Conservation (phyloP, 169 alveolate genomes). For the Hepatocystis sp. region DNA sequence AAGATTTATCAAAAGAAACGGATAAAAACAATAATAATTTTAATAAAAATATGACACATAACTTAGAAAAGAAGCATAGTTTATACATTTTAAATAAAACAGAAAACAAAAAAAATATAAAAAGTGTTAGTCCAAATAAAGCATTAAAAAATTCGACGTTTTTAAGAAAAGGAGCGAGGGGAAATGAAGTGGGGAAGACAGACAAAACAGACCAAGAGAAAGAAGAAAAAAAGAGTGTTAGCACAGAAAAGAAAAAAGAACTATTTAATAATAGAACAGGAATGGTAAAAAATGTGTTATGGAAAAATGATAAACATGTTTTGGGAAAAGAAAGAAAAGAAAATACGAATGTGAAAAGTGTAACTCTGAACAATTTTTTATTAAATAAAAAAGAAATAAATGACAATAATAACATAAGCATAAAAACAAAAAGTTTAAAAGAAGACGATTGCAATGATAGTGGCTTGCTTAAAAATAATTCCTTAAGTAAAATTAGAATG, state of each 20-base stretch:
- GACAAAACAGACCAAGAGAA: too few relatives aligned
- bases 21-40: too few relatives aligned
- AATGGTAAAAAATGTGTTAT: neutral
- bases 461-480: too few relatives aligned
- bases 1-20: neutral
- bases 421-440: neutral
- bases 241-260: conserved; percentile 1
- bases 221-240: neutral
- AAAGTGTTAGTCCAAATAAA: neutral
- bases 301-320: too few relatives aligned
- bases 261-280: neutral
- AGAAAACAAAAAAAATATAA: conserved; percentile 1
- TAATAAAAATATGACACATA: neutral
- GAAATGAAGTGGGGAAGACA: too few relatives aligned
- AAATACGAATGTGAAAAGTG: neutral
- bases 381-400: conserved; percentile 14
- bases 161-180: too few relatives aligned
- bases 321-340: neutral
- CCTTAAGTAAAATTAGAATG: too few relatives aligned
- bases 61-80: neutral
- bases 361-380: conserved; percentile 1
- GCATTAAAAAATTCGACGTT: too few relatives aligned
- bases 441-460: too few relatives aligned
- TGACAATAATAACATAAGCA: neutral
- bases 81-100: neutral